Evolutionary conservation across 2,329 filamentous ascomycete genomes (phyloP).

Genomic region (Stachybotrys echinatus): DNA sequence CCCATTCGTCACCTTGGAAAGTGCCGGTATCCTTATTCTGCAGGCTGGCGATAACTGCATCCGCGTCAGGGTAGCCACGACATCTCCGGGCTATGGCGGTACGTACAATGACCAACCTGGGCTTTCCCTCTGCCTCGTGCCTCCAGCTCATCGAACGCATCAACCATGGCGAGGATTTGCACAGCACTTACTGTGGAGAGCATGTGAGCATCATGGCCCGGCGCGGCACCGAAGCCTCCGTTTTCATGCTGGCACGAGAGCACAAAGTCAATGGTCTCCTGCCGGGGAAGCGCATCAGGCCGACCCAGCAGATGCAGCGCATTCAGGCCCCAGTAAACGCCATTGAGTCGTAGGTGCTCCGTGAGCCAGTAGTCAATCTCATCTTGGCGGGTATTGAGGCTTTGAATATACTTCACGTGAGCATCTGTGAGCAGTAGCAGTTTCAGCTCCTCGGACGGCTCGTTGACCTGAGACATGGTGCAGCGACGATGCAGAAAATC

Average conservation of each 20-base stretch:
- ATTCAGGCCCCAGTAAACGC: slow-evolving; percentile 93
- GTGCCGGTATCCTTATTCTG: slow-evolving; percentile 79
- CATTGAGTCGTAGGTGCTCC: slow-evolving; percentile 91
- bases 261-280: slow-evolving; percentile 85
- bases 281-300: slow-evolving; percentile 74
- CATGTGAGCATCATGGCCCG: slow-evolving; percentile 93
- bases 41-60: slow-evolving; percentile 67
- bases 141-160: slow-evolving; percentile 82
- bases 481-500: neutral
- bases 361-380: slow-evolving; percentile 98
- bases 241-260: slow-evolving; percentile 85
- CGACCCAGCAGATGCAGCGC: slow-evolving; percentile 79
- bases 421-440: slow-evolving; percentile 44
- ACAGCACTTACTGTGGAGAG: slow-evolving; percentile 93
- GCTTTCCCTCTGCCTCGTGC: slow-evolving; percentile 56
- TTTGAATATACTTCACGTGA: slow-evolving; percentile 91
- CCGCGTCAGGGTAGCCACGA: neutral
- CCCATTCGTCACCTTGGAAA: slow-evolving; percentile 94
- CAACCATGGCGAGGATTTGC: slow-evolving; percentile 82
- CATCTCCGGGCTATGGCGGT: neutral
- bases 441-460: slow-evolving; percentile 28
- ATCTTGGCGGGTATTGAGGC: slow-evolving; percentile 85
- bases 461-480: slow-evolving; percentile 20
- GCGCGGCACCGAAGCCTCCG: slow-evolving; percentile 90
- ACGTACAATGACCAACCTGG: slow-evolving; percentile 75